Evolutionary conservation across 257 asterid genomes (phyloP).

Genomic region (Solanum stenotomum): DNA sequence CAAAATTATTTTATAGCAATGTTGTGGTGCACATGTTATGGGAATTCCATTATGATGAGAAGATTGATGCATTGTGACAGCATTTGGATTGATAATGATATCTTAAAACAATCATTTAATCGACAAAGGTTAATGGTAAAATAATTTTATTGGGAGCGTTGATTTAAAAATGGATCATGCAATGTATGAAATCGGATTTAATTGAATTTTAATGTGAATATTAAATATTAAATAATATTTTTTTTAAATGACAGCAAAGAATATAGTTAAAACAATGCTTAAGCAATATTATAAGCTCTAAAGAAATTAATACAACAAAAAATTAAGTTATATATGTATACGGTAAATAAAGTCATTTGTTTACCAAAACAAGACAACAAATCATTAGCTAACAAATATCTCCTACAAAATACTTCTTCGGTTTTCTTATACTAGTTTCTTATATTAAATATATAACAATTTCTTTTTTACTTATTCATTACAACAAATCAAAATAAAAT

Average conservation of each 20-base stretch:
- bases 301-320: neutral
- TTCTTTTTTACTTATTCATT: neutral
- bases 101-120: neutral
- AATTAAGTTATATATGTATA: too few relatives aligned
- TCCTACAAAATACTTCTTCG: neutral
- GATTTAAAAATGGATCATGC: neutral
- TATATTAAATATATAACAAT: neutral
- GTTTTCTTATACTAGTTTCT: neutral
- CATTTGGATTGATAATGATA: neutral
- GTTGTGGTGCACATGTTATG: neutral
- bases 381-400: neutral
- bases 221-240: fast-evolving
- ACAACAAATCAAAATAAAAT: neutral
- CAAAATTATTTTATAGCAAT: neutral
- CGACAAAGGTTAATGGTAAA: neutral
- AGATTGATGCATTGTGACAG: neutral
- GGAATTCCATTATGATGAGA: neutral
- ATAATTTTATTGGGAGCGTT: neutral
- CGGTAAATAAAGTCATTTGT: neutral
- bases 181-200: fast-evolving
- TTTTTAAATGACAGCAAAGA: neutral
- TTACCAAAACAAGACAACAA: neutral
- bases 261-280: neutral
- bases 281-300: neutral
- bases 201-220: fast-evolving